phyloP scores from a whole-genome alignment of 441 rosid genomes.

The Adansonia gregorii region DNA sequence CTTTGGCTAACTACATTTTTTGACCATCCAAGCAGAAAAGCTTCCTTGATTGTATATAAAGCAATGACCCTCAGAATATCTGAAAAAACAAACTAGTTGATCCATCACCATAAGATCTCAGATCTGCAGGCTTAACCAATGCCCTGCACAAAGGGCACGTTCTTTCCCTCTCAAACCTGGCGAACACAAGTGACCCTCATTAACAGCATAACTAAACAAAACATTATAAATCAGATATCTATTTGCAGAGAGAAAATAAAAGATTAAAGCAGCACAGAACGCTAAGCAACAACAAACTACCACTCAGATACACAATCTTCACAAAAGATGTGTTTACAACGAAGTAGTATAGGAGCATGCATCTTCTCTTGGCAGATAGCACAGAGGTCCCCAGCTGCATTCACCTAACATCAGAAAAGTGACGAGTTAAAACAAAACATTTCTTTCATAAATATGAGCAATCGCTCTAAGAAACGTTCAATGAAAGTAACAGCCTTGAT shows the following conservation, averaged over 20 bases:
- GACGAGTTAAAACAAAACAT: neutral
- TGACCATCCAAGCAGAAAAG: constrained; percentile 33
- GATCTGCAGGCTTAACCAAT: constrained; percentile 70
- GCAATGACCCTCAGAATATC: constrained; percentile 44
- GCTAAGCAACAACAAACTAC: constrained; percentile 39
- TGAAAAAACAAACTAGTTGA: constrained; percentile 76
- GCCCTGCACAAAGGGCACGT: constrained; percentile 80
- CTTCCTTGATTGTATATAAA: constrained; percentile 28
- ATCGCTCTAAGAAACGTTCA: neutral
- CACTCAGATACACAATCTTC: constrained; percentile 84
- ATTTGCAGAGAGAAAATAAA: neutral
- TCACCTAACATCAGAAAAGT: constrained; percentile 53
- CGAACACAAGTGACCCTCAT: constrained; percentile 22
- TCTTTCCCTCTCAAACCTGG: constrained; percentile 82
- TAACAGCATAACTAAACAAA: neutral
- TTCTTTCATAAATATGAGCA: neutral
- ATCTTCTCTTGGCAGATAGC: constrained; percentile 86
- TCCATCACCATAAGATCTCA: constrained; percentile 74
- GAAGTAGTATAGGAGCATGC: constrained; percentile 71
- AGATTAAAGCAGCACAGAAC: neutral
- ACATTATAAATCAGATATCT: constrained; percentile 1
- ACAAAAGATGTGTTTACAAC: constrained; percentile 77
- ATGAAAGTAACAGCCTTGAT: neutral
- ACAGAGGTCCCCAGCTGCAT: constrained; percentile 71
- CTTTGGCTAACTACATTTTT: constrained; percentile 23